phyloP scores from a whole-genome alignment of 352 stramenopile genomes.

The Blastocystis sp. region DNA sequence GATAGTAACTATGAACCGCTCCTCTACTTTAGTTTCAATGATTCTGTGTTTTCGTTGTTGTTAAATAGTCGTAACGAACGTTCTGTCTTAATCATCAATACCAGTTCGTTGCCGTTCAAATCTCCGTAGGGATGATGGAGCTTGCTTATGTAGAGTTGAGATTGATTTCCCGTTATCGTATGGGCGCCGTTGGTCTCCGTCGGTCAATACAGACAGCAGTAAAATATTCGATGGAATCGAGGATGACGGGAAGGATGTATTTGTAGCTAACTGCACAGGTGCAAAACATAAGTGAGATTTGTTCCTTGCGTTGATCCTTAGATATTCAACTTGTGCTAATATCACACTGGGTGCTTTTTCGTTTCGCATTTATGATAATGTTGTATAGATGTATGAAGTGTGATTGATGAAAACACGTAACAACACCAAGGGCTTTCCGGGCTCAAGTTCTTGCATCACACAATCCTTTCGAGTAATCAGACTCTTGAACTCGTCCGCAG shows the following conservation, averaged over 20 bases:
- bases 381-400: too few species aligned
- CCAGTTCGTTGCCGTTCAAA: neutral
- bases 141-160: neutral
- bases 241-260: neutral
- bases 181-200: neutral
- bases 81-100: neutral
- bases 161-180: conserved; percentile 5
- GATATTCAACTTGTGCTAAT: neutral
- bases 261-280: neutral
- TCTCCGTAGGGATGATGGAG: neutral
- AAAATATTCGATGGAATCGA: neutral
- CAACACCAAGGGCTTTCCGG: neutral
- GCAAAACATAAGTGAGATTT: neutral
- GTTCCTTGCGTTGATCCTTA: neutral
- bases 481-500: neutral
- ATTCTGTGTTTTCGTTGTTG: neutral
- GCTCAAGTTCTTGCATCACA: conserved; percentile 23
- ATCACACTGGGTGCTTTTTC: conserved; percentile 16
- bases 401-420: neutral
- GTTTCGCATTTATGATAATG: neutral
- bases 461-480: conserved; percentile 42
- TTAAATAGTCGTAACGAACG: neutral
- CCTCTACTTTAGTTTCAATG: neutral
- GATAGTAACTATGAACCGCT: neutral
- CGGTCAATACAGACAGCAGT: neutral